Percentiles rank a stretch among this genome's conserved stretches.
These are phyloP conservation scores for Fusarium sp. DNA, from an alignment of 2,329 filamentous ascomycete species.

Conservation along the genomic window DNA sequence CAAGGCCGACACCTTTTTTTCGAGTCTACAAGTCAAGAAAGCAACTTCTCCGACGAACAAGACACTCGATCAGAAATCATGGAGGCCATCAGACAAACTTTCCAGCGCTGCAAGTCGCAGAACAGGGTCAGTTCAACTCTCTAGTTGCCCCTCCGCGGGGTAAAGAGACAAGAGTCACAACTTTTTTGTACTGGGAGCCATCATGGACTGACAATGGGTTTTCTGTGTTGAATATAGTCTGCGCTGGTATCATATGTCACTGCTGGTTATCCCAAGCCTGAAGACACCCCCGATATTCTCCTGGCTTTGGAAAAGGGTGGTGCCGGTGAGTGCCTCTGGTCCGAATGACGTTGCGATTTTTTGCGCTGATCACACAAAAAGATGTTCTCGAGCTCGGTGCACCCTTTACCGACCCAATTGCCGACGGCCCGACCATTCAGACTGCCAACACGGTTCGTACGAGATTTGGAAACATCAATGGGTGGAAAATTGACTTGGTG, in stretches of 20 bases:
- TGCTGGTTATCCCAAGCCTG: constrained; percentile 85
- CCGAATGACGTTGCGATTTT: constrained; percentile 12
- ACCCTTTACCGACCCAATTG: constrained; percentile 97
- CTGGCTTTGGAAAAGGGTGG: constrained; percentile 92
- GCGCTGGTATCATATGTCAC: constrained; percentile 97
- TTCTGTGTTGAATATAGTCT: constrained; percentile 58
- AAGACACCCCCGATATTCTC: constrained; percentile 82
- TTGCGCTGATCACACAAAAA: constrained; percentile 31
- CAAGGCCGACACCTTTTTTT: constrained; percentile 3
- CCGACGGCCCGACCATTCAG: constrained; percentile 96
- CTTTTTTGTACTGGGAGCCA: not conserved
- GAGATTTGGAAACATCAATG: not conserved
- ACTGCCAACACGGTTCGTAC: constrained; percentile 81
- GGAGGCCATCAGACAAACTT: constrained; percentile 67
- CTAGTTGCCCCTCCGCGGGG: constrained; percentile 45
- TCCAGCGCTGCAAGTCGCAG: constrained; percentile 66
- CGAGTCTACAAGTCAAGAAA: constrained; percentile 2
- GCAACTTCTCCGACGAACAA: constrained; percentile 6
- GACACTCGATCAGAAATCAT: constrained; percentile 49
- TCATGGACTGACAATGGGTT: constrained; percentile 34
- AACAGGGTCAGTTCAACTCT: constrained; percentile 57
- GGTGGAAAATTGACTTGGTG: constrained; percentile 37
- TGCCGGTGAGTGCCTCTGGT: constrained; percentile 67
- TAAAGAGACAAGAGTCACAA: constrained; percentile 19
- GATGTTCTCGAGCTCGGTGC: constrained; percentile 96